These are phyloP conservation scores for Vitis hybrid DNA, from an alignment of 177 flowering plant genomes.

Conservation along the genomic window DNA sequence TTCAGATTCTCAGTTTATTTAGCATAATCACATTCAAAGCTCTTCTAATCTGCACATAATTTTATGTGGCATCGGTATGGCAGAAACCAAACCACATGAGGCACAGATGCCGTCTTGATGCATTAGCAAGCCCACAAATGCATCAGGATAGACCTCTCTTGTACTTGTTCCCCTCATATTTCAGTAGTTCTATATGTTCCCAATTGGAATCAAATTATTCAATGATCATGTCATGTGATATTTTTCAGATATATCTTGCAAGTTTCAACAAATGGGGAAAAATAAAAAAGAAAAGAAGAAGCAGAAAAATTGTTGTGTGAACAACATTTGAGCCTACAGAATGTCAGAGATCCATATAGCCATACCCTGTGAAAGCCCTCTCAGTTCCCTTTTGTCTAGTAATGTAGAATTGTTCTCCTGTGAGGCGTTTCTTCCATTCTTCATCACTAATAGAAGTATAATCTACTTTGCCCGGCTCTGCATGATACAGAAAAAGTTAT, in stretches of 20 bases:
- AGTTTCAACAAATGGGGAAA: too few species aligned
- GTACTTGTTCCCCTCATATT: not conserved
- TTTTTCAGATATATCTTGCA: too few species aligned
- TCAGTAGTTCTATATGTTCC: too few species aligned
- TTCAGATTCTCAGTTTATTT: not conserved
- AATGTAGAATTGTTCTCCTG: conserved; percentile 64
- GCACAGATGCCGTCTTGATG: not conserved
- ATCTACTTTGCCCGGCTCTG: conserved; percentile 44
- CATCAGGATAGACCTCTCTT: not conserved
- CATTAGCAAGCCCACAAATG: not conserved
- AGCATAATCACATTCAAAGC: too few species aligned
- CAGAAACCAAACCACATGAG: not conserved
- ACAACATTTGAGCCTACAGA: too few species aligned
- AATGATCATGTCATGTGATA: too few species aligned
- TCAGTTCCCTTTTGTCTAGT: conserved; percentile 93
- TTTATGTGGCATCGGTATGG: too few species aligned
- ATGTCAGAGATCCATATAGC: too few species aligned
- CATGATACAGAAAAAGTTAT: conserved; percentile 7
- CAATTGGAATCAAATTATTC: too few species aligned
- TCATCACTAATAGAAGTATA: conserved; percentile 57
- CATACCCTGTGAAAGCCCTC: conserved; percentile 91
- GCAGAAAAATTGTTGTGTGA: too few species aligned
- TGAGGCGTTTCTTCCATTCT: conserved; percentile 80
- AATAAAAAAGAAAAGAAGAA: too few species aligned
- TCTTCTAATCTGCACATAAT: too few species aligned